Evolutionary conservation across 2,329 filamentous ascomycete genomes (phyloP).

Genomic region (Clonostachys sp.): DNA sequence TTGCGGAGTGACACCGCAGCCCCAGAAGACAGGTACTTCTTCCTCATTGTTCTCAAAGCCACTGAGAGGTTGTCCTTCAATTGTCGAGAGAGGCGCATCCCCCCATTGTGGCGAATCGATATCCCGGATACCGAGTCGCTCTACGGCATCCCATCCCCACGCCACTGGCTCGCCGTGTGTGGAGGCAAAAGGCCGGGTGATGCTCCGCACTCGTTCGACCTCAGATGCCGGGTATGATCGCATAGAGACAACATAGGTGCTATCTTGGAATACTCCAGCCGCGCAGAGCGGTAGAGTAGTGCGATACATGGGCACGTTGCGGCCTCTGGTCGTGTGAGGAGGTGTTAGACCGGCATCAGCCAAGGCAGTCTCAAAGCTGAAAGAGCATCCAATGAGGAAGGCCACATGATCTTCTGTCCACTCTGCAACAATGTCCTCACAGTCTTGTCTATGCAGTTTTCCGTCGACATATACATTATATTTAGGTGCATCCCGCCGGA

Average conservation of each 20-base stretch:
- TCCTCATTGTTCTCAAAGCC: slow-evolving; percentile 24
- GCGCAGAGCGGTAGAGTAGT: slow-evolving; percentile 51
- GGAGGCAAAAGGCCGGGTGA: slow-evolving; percentile 48
- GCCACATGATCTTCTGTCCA: slow-evolving; percentile 57
- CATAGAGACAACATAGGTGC: slow-evolving; percentile 60
- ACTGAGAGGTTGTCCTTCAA: slow-evolving; percentile 28
- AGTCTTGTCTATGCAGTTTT: slow-evolving; percentile 26
- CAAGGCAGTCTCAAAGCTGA: slow-evolving; percentile 58
- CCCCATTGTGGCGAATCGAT: slow-evolving; percentile 53
- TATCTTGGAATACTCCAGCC: slow-evolving; percentile 50
- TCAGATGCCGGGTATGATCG: slow-evolving; percentile 46
- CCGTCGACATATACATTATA: slow-evolving; percentile 55
- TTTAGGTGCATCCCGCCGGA: slow-evolving; percentile 51
- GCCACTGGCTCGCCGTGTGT: slow-evolving; percentile 63
- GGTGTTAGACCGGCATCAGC: slow-evolving; percentile 41
- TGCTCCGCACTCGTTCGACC: slow-evolving; percentile 44
- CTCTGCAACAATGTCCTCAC: slow-evolving; percentile 36
- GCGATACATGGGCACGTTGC: slow-evolving; percentile 59
- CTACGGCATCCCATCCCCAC: slow-evolving; percentile 57
- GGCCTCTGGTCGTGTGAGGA: slow-evolving; percentile 38
- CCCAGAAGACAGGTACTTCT: slow-evolving; percentile 55
- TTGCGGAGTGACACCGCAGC: slow-evolving; percentile 63
- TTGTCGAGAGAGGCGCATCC: slow-evolving; percentile 31
- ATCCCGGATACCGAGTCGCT: slow-evolving; percentile 47
- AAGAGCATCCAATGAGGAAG: slow-evolving; percentile 61